phyloP scores from a whole-genome alignment of 129 eudicot species.

The Oenanthe sinensis region DNA sequence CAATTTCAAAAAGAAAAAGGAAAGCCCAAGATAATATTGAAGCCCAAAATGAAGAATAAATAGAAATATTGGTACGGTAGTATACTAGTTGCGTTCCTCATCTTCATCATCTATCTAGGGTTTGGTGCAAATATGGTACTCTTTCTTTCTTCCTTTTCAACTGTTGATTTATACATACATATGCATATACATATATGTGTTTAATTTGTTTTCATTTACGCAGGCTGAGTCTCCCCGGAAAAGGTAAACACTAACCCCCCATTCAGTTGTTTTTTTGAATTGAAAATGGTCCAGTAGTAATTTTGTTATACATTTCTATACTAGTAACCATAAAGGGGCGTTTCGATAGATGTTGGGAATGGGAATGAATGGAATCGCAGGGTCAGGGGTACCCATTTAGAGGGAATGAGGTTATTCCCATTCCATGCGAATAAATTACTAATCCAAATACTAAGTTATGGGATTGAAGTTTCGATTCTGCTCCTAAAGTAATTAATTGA shows the following conservation, averaged over 20 bases:
- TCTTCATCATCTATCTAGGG: background rate
- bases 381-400: too few species aligned
- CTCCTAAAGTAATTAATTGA: too few species aligned
- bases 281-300: background rate
- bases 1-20: background rate
- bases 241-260: slow-evolving; percentile 47
- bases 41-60: background rate
- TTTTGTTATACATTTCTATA: background rate
- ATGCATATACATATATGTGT: background rate
- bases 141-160: background rate
- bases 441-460: too few species aligned
- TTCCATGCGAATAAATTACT: too few species aligned
- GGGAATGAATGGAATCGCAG: too few species aligned
- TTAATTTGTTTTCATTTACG: slow-evolving; percentile 8
- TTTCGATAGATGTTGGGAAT: too few species aligned
- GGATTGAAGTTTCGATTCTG: too few species aligned
- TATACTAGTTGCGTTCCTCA: background rate
- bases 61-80: background rate
- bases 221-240: slow-evolving; percentile 80
- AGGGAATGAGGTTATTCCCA: too few species aligned
- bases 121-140: background rate
- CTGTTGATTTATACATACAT: background rate
- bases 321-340: too few species aligned
- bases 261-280: background rate
- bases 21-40: background rate